These are phyloP conservation scores for Naganishia kalamii DNA, from an alignment of 768 basidiomycete species.

Conservation along the genomic window DNA sequence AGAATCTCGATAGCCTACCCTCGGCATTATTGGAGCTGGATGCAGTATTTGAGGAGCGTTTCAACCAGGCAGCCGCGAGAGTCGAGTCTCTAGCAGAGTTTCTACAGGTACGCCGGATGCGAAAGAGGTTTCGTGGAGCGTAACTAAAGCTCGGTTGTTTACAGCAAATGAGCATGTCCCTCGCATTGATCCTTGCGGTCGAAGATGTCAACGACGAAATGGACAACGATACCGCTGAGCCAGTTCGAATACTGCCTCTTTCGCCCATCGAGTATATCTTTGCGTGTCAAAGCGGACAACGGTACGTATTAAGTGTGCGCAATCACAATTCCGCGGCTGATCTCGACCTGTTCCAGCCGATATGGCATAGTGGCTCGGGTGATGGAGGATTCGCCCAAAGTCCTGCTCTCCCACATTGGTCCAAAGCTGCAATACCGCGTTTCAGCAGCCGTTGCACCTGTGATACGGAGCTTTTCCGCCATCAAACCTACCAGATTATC, in stretches of 20 bases:
- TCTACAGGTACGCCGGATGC: not conserved
- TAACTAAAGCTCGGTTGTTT: not conserved
- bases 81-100: not conserved
- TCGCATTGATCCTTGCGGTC: constrained; percentile 2
- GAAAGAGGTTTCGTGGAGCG: not conserved
- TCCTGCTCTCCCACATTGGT: not conserved
- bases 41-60: not conserved
- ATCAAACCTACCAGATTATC: not conserved
- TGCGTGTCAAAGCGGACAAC: not conserved
- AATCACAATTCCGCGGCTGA: not conserved
- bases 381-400: not conserved
- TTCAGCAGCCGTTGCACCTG: not conserved
- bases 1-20: not conserved
- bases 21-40: not conserved
- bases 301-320: not conserved
- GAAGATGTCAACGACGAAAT: not conserved
- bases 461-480: not conserved
- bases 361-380: not conserved
- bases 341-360: not conserved
- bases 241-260: not conserved
- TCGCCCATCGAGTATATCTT: not conserved
- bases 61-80: not conserved
- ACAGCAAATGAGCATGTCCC: constrained; percentile 14
- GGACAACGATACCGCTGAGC: too few species aligned
- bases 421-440: not conserved